These are phyloP conservation scores for Rhizopus arrhizus DNA, from an alignment of 371 early-diverging fungal species.

Conservation along the genomic window DNA sequence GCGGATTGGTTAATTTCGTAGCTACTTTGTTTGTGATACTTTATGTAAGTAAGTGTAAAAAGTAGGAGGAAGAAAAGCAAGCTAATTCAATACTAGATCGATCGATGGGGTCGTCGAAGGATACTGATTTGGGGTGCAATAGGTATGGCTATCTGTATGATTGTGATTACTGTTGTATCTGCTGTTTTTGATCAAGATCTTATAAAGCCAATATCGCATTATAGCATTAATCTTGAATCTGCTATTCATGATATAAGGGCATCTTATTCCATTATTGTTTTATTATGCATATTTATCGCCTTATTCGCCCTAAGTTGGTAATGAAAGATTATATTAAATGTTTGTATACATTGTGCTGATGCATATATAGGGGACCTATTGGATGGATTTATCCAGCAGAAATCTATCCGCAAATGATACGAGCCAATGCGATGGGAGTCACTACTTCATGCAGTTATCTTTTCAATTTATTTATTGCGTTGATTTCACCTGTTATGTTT, in stretches of 20 bases:
- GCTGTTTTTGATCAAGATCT: constrained; percentile 37
- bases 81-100: constrained; percentile 42
- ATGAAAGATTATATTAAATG: background rate
- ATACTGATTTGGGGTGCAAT: constrained; percentile 56
- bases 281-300: constrained; percentile 67
- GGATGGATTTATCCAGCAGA: constrained; percentile 90
- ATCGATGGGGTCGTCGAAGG: constrained; percentile 61
- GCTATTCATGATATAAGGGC: constrained; percentile 40
- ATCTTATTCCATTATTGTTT: constrained; percentile 55
- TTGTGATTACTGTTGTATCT: constrained; percentile 50
- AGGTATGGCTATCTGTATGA: constrained; percentile 41
- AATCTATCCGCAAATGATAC: constrained; percentile 53
- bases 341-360: background rate
- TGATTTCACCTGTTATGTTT: constrained; percentile 64
- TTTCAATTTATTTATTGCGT: constrained; percentile 66
- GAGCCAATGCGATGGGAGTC: constrained; percentile 79
- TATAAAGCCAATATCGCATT: background rate
- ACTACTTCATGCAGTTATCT: constrained; percentile 88
- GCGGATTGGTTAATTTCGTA: constrained; percentile 65
- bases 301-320: constrained; percentile 78
- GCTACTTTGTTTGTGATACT: constrained; percentile 73
- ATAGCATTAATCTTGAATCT: constrained; percentile 47
- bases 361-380: constrained; percentile 69
- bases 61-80: too few relatives aligned
- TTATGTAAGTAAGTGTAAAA: constrained; percentile 47